Percentiles rank a stretch among this genome's conserved stretches.
Conservation (phyloP, 2,329 filamentous ascomycete genomes). For the Septoria linicola region DNA sequence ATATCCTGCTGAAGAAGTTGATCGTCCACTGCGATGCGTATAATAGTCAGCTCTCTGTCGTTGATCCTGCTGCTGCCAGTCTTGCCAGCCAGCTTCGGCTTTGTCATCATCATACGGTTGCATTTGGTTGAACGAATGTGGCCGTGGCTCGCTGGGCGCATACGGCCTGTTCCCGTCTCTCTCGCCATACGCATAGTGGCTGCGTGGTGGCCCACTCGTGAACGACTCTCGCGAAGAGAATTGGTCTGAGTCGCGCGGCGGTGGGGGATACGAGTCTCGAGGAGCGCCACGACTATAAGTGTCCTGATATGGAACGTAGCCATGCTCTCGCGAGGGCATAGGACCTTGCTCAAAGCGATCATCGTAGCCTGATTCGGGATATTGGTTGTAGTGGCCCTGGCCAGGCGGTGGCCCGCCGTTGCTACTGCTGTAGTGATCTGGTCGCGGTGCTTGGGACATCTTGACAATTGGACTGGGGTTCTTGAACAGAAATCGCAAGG, state of each 20-base stretch:
- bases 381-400: constrained; percentile 17
- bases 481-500: background rate
- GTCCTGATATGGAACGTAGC: constrained; percentile 18
- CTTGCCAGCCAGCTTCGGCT: constrained; percentile 30
- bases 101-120: constrained; percentile 33
- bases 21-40: constrained; percentile 13
- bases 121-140: constrained; percentile 20
- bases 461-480: background rate
- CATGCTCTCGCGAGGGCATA: constrained; percentile 10
- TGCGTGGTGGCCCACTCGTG: constrained; percentile 6
- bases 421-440: constrained; percentile 3
- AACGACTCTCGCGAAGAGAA: constrained; percentile 10
- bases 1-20: constrained; percentile 11
- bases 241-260: background rate
- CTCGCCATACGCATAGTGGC: constrained; percentile 8
- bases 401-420: constrained; percentile 10
- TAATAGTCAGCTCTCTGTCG: constrained; percentile 11
- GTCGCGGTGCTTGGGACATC: constrained; percentile 1
- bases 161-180: constrained; percentile 17
- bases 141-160: constrained; percentile 18
- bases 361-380: constrained; percentile 16
- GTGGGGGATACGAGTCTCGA: constrained; percentile 8
- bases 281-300: constrained; percentile 4
- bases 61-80: constrained; percentile 15
- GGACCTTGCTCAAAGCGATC: constrained; percentile 16